Conservation (phyloP, 345 rosid genomes). For the Litchi chinensis region DNA sequence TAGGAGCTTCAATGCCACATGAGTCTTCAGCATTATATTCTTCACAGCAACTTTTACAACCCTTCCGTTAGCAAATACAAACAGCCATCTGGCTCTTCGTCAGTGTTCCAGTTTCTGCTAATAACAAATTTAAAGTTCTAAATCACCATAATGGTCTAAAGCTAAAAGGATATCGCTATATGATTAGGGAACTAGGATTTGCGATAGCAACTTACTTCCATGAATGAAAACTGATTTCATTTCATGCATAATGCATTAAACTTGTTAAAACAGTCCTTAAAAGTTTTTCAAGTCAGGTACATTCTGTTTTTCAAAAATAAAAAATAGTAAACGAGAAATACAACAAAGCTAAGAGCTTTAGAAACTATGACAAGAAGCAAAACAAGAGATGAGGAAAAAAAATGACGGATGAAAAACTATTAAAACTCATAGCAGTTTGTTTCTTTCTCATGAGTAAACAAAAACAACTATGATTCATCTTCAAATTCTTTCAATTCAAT, state of each 20-base stretch:
- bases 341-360: neutral
- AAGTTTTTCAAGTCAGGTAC: neutral
- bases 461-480: neutral
- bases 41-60: neutral
- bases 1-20: neutral
- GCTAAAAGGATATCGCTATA: neutral
- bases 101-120: neutral
- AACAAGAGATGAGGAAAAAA: neutral
- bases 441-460: neutral
- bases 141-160: neutral
- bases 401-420: neutral
- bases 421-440: neutral
- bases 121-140: neutral
- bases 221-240: neutral
- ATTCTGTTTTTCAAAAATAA: neutral
- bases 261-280: neutral
- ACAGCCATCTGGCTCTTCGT: neutral
- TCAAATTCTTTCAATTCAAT: neutral
- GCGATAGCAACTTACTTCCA: neutral
- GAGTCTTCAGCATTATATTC: neutral
- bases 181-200: neutral
- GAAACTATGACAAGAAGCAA: neutral
- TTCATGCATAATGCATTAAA: neutral
- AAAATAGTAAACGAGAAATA: neutral
- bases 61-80: neutral